Conservation (phyloP, 306 rosid species). For the Begonia loranthoides region DNA sequence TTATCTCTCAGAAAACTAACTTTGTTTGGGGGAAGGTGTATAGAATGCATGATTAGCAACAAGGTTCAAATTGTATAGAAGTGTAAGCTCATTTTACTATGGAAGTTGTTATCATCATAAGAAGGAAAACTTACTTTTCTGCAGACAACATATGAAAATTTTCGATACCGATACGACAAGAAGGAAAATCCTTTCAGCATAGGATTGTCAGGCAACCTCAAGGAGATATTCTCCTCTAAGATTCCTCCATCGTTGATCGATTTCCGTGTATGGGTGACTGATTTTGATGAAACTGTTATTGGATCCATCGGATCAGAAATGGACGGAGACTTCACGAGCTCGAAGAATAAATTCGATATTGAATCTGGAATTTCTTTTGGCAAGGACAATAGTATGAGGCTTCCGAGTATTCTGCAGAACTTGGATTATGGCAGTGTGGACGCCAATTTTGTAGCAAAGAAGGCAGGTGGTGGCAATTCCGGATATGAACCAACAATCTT, state of each 20-base stretch:
- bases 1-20: neutral
- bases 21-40: too few relatives aligned
- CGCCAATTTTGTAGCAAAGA: constrained; percentile 26
- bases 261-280: constrained; percentile 51
- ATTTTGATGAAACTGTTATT: constrained; percentile 21
- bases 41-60: too few relatives aligned
- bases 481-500: constrained; percentile 18
- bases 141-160: constrained; percentile 89
- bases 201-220: constrained; percentile 43
- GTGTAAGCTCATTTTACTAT: too few relatives aligned
- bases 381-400: constrained; percentile 24
- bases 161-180: constrained; percentile 83
- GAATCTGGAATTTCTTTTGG: constrained; percentile 35
- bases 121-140: constrained; percentile 5
- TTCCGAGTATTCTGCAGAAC: constrained; percentile 42
- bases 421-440: constrained; percentile 44
- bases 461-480: constrained; percentile 19
- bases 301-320: constrained; percentile 10
- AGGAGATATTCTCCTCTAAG: constrained; percentile 56
- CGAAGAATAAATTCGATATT: constrained; percentile 43
- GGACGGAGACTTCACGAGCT: constrained; percentile 20
- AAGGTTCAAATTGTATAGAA: too few relatives aligned
- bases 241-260: constrained; percentile 48
- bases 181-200: constrained; percentile 55
- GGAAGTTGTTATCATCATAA: too few relatives aligned